These are phyloP conservation scores for Takakia lepidozioides DNA, from an alignment of 225 moss, liverwort and hornwort species.

Conservation along the genomic window DNA sequence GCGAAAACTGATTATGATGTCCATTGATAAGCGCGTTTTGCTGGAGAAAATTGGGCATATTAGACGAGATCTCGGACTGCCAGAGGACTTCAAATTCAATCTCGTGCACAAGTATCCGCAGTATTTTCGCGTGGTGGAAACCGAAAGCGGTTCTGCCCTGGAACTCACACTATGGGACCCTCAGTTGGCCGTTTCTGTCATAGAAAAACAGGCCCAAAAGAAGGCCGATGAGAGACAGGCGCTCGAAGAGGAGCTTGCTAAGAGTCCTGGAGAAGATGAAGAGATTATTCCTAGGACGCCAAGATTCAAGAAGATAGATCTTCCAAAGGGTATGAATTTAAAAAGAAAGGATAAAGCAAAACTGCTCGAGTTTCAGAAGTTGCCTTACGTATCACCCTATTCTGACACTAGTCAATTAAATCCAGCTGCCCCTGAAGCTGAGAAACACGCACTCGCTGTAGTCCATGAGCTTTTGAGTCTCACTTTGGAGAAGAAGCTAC, in stretches of 20 bases:
- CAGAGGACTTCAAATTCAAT: slow-evolving; percentile 60
- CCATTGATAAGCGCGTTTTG: slow-evolving; percentile 62
- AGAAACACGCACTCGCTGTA: slow-evolving; percentile 67
- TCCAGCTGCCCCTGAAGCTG: slow-evolving; percentile 54
- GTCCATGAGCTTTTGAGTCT: slow-evolving; percentile 82
- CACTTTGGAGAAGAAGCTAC: slow-evolving; percentile 74
- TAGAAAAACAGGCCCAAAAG: slow-evolving; percentile 38
- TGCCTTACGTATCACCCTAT: slow-evolving; percentile 65
- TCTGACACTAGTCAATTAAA: slow-evolving; percentile 37
- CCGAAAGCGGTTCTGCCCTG: slow-evolving; percentile 53
- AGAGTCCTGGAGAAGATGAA: slow-evolving; percentile 23
- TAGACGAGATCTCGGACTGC: slow-evolving; percentile 66
- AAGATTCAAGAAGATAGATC: slow-evolving; percentile 46
- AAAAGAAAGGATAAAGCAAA: slow-evolving; percentile 72
- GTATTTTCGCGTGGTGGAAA: slow-evolving; percentile 58
- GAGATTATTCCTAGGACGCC: slow-evolving; percentile 50
- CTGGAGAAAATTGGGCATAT: slow-evolving; percentile 73
- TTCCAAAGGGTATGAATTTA: slow-evolving; percentile 65
- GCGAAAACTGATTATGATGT: slow-evolving; percentile 89
- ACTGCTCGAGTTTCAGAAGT: slow-evolving; percentile 62
- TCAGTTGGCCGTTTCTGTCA: slow-evolving; percentile 49
- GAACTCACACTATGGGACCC: slow-evolving; percentile 75
- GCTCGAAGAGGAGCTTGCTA: slow-evolving; percentile 30
- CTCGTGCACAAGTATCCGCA: slow-evolving; percentile 35
- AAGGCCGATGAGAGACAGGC: slow-evolving; percentile 34